Evolutionary conservation across 2,329 filamentous ascomycete genomes (phyloP).

Genomic region (Beauveria pseudobassiana): DNA sequence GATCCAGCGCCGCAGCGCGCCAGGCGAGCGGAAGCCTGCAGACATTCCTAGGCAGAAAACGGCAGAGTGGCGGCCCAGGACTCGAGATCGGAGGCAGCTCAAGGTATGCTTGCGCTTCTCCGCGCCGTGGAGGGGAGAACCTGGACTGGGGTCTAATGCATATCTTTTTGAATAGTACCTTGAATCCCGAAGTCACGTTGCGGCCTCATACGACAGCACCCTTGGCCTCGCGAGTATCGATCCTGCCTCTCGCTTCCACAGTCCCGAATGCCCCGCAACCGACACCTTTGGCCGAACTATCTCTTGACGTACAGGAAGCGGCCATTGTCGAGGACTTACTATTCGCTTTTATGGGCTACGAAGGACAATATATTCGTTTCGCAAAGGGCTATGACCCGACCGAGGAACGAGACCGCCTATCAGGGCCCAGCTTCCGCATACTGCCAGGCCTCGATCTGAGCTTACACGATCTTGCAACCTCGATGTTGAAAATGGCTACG

Average conservation of each 20-base stretch:
- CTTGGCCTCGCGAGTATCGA: constrained; percentile 56
- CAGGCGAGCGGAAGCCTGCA: constrained; percentile 28
- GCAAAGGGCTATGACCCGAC: constrained; percentile 72
- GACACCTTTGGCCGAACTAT: constrained; percentile 64
- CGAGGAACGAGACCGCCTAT: constrained; percentile 78
- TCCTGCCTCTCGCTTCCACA: constrained; percentile 66
- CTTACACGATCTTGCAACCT: constrained; percentile 74
- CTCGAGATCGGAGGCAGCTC: constrained; percentile 38
- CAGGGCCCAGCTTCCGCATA: constrained; percentile 75
- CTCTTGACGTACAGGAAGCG: constrained; percentile 75
- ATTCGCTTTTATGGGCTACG: constrained; percentile 96
- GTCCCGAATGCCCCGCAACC: constrained; percentile 64
- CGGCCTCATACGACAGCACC: constrained; percentile 62
- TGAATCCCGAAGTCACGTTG: constrained; percentile 76
- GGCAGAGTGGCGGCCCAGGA: constrained; percentile 39
- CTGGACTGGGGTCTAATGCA: constrained; percentile 19
- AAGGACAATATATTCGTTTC: constrained; percentile 95
- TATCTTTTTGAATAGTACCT: constrained; percentile 27
- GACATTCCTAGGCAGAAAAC: constrained; percentile 35
- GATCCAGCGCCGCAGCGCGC: constrained; percentile 36
- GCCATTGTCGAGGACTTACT: constrained; percentile 84
- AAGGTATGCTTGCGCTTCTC: constrained; percentile 32
- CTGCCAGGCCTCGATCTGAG: constrained; percentile 83
- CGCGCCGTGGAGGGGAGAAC: neutral
- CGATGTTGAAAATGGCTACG: constrained; percentile 89